Evolutionary conservation across 2,329 filamentous ascomycete species (phyloP).

Genomic region (Huntiella bhutanensis): DNA sequence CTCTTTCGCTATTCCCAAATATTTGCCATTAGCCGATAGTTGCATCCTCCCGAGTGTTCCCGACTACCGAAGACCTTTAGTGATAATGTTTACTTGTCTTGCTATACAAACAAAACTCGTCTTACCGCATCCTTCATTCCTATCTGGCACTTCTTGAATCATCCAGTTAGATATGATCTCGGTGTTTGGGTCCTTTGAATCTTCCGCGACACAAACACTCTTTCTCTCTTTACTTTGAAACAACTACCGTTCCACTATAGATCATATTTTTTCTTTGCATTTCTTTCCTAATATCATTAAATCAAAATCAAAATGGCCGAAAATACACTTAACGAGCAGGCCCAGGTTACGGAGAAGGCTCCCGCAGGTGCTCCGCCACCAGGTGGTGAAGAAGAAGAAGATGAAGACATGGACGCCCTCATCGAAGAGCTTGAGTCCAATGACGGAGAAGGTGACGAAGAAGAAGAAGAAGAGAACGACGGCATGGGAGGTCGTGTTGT

Average conservation of each 20-base stretch:
- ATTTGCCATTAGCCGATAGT: neutral
- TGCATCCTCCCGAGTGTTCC: too few relatives aligned
- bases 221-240: too few relatives aligned
- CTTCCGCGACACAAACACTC: too few relatives aligned
- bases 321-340: constrained; percentile 29
- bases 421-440: constrained; percentile 76
- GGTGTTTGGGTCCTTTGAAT: too few relatives aligned
- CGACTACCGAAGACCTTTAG: too few relatives aligned
- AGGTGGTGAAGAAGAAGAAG: constrained; percentile 43
- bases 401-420: constrained; percentile 68
- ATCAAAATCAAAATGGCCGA: constrained; percentile 31
- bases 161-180: too few relatives aligned
- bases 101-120: too few relatives aligned
- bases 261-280: constrained; percentile 14
- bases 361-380: constrained; percentile 18
- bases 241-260: constrained; percentile 17
- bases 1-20: constrained; percentile 3
- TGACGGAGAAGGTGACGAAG: constrained; percentile 48
- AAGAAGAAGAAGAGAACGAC: constrained; percentile 36
- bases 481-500: constrained; percentile 37
- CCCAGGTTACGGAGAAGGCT: constrained; percentile 45
- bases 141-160: too few relatives aligned
- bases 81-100: too few relatives aligned
- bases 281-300: neutral
- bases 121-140: too few relatives aligned